A percentile compares a stretch with the other conserved stretches of the same genome.
Conservation (phyloP, 495 filamentous ascomycete genomes). For the Tirmania nivea region DNA sequence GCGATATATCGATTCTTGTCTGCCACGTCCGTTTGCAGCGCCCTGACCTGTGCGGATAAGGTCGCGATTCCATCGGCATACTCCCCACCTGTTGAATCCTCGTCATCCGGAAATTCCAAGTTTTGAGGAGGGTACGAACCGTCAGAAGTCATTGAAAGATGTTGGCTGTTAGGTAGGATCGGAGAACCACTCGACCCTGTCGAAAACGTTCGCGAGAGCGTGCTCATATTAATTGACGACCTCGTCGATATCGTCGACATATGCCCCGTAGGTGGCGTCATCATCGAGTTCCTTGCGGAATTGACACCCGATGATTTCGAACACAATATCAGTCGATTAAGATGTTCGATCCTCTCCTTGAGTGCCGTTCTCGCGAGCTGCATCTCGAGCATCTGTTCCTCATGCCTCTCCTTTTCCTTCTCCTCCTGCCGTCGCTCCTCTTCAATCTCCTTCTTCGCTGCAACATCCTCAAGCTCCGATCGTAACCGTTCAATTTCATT, state of each 20-base stretch:
- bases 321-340: conserved; percentile 83
- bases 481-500: conserved; percentile 77
- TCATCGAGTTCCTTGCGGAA: conserved; percentile 26
- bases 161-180: conserved; percentile 15
- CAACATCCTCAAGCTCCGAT: conserved; percentile 52
- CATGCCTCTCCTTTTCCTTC: conserved; percentile 63
- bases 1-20: conserved; percentile 95
- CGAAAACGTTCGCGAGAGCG: conserved; percentile 34
- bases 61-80: conserved; percentile 75
- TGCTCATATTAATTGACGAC: conserved; percentile 42
- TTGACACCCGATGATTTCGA: conserved; percentile 94
- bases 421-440: conserved; percentile 32
- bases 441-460: conserved; percentile 33
- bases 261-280: conserved; percentile 19
- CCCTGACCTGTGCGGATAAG: conserved; percentile 56
- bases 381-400: conserved; percentile 96
- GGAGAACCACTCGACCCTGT: conserved; percentile 42
- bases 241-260: conserved; percentile 34
- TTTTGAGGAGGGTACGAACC: conserved; percentile 18
- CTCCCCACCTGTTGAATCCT: conserved; percentile 53
- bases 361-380: conserved; percentile 85
- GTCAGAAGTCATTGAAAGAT: conserved; percentile 11
- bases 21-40: conserved; percentile 73
- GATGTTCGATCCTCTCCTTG: conserved; percentile 92
- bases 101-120: conserved; percentile 29